Base-by-base conservation (phyloP, 257 asterid species). In the Penstemon newberryi region DNA sequence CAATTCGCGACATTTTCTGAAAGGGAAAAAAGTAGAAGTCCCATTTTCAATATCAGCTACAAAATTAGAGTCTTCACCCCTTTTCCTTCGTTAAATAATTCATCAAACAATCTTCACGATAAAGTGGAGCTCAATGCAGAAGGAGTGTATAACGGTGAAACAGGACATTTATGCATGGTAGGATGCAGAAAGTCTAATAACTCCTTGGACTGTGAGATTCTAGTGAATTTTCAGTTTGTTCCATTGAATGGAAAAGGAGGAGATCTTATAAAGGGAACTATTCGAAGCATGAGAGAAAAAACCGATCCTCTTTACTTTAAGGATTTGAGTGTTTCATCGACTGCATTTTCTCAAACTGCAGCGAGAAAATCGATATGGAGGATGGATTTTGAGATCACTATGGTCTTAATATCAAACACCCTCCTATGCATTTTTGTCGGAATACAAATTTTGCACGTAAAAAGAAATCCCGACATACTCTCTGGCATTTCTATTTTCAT, bases 321-420 rank as follows among this genome's bases (percentile, higher is more conserved):
- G 13, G 72, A 70, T 19, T 12, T 89, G 70, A 77, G 40, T 3
- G 8, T 82, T 18, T 55, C 80, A 6, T 77, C 91, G 3, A 4
- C 4, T 60, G 69, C 81, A 13, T 66, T 49, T 60, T 84, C 72
- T 25, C 1, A 0, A 4, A 49, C 0, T 13, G 70, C 33, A 37
- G 84, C 81, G 4, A 50, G 66, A 72, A 55, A 60, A 68, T 77
- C 83, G 12, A 73, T 84, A 42, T 82, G 88, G 90, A 78, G 96
- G 76, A 87, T 89, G 88, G 95, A 89, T 78, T 45, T 87, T 37
- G 95, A 89, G 83, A 82, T 85, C 78, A 66, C 51, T 4, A 69
- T 87, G 81, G 88, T 83, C 61, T 70, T 87, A 71, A 71, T 87
- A 74, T 82, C 89, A 7, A 85, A 78, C 77, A 81, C 92, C 10